These are phyloP conservation scores for Amauroascus verrucosus DNA, from an alignment of 2,329 filamentous ascomycete genomes.

Conservation along the genomic window DNA sequence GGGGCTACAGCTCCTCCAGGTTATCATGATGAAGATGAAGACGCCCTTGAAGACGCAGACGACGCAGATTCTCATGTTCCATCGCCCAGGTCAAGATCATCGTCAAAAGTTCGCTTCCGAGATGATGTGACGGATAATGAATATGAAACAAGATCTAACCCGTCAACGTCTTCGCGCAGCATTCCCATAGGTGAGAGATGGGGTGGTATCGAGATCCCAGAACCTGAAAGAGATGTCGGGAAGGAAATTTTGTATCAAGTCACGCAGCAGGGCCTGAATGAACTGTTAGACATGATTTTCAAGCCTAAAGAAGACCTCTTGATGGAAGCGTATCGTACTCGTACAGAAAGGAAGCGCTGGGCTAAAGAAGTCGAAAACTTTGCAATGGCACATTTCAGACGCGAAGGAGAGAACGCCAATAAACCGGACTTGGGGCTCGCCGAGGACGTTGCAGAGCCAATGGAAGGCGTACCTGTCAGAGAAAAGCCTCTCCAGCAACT, in stretches of 20 bases:
- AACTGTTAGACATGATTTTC: conserved; percentile 80
- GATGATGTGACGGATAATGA: conserved; percentile 58
- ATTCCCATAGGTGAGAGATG: conserved; percentile 58
- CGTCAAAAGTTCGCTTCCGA: conserved; percentile 67
- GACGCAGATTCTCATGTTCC: conserved; percentile 26
- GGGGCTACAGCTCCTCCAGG: conserved; percentile 55
- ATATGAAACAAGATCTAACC: conserved; percentile 59
- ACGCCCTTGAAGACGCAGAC: conserved; percentile 33
- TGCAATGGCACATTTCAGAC: conserved; percentile 14
- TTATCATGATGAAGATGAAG: conserved; percentile 46
- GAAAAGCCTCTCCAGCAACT: conserved; percentile 36
- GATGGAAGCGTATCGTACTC: conserved; percentile 55
- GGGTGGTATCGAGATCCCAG: conserved; percentile 68
- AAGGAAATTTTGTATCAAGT: conserved; percentile 86
- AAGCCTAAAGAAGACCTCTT: conserved; percentile 67
- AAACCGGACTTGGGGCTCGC: conserved; percentile 17
- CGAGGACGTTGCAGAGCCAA: conserved; percentile 18
- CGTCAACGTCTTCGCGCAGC: conserved; percentile 61
- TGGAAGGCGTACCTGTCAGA: conserved; percentile 8
- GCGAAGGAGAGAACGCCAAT: background rate
- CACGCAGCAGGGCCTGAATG: conserved; percentile 85
- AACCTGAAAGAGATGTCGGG: conserved; percentile 70
- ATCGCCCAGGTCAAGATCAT: conserved; percentile 57
- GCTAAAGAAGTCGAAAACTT: conserved; percentile 33
- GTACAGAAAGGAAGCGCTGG: conserved; percentile 49